Percentiles rank a stretch among this genome's conserved stretches.
Evolutionary conservation across 1,284 basidiomycete species (phyloP).

Genomic region (Moesziomyces globuligerus): DNA sequence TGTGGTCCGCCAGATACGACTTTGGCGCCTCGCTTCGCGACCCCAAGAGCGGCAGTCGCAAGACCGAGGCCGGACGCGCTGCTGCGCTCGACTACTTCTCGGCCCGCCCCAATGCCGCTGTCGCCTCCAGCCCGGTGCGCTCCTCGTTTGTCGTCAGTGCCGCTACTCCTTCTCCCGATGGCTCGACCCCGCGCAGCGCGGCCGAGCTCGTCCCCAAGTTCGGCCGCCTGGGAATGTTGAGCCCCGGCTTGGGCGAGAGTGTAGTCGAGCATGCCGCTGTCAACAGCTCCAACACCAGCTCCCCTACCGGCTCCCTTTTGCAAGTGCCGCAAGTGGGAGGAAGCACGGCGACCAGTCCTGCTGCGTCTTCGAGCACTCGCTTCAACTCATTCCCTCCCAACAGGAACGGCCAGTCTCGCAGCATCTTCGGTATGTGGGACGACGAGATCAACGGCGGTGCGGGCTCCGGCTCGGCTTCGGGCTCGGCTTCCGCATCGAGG

Average conservation of each 20-base stretch:
- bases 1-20: conserved; percentile 69
- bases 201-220: conserved; percentile 47
- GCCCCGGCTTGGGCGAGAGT: conserved; percentile 51
- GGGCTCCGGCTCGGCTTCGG: conserved; percentile 30
- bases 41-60: conserved; percentile 57
- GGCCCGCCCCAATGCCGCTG: conserved; percentile 34
- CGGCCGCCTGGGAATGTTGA: conserved; percentile 56
- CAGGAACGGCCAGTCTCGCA: conserved; percentile 35
- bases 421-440: conserved; percentile 29
- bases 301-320: conserved; percentile 35
- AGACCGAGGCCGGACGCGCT: conserved; percentile 53
- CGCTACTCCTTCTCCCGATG: conserved; percentile 48
- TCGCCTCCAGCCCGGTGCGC: conserved; percentile 24
- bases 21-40: conserved; percentile 71
- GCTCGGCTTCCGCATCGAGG: conserved; percentile 21
- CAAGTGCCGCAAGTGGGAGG: conserved; percentile 28
- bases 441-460: conserved; percentile 22
- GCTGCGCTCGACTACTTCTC: conserved; percentile 64
- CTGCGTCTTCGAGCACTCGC: conserved; percentile 15
- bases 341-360: background rate
- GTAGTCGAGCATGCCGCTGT: conserved; percentile 52
- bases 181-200: conserved; percentile 37
- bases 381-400: conserved; percentile 54
- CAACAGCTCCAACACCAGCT: conserved; percentile 27
- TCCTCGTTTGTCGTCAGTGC: conserved; percentile 39